Base-by-base conservation (phyloP, 768 basidiomycete genomes). In the Saitozyma podzolica region DNA sequence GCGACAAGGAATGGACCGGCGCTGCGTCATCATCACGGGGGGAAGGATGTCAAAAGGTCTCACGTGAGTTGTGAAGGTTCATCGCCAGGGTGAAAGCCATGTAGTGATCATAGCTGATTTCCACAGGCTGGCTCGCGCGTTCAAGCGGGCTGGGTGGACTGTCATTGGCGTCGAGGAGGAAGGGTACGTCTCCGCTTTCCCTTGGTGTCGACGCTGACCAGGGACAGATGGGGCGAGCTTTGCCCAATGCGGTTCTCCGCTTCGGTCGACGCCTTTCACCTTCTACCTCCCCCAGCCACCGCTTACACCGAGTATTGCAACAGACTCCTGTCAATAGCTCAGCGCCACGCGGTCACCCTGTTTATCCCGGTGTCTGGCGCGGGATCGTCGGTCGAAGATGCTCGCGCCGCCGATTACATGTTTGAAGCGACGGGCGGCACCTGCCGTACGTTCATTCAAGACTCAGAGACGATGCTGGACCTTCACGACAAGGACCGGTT, bases 401-500 rank as follows among this genome's bases (percentile, higher is more conserved):
- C 78, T 17, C 62, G 64, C 50, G 75, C 75, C 1, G 79, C 78
- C 19, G 69, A 78, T 37, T 64, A 67, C 11, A 74, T 79, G 71
- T 65, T 50, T 17, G 48, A 41, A 7, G 59, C 58, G 16, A 77
- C 74, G 3, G 45, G 60, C n/a, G 76, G 73, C 0, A 58, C 58
- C 55, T 74, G 75, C 50, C 54, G 69, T 37, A 74, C 71, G 11
- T 77, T 79, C 53, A 78, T 80, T 39, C 78, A 77, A 40, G 71
- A 72, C 55, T 69, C 70, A 6, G 70, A 75, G 55, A 73, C 76
- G 8, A 75, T 73, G 64, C 56, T 66, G 52, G 68, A 69, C 45
- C 59, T 78, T 16, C 78, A 79, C 58, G 76, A 79, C 52, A 80
- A 80, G 62, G 78, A 79, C 58, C 40, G 70, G 20, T 80, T 80